Conservation (phyloP, 1,284 basidiomycete genomes). For the Mycena citricolor region DNA sequence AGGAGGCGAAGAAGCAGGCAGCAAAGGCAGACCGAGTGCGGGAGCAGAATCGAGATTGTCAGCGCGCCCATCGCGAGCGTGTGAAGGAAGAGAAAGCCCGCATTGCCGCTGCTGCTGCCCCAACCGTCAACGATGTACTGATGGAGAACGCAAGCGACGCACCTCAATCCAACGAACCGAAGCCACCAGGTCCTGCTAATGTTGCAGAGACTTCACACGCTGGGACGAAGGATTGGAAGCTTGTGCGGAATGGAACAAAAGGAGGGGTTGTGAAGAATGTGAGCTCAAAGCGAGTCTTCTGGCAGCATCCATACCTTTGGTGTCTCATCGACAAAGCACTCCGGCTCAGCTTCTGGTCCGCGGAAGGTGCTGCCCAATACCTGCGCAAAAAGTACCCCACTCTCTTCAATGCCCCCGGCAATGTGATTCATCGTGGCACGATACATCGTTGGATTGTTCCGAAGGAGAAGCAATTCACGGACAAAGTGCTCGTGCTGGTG, state of each 20-base stretch:
- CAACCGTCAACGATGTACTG: too few relatives aligned
- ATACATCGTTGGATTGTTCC: conserved; percentile 5
- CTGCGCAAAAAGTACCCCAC: conserved; percentile 2
- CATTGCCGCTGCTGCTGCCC: too few relatives aligned
- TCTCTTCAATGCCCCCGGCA: conserved; percentile 3
- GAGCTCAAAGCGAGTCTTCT: background rate
- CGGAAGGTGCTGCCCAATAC: background rate
- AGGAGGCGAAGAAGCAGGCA: background rate
- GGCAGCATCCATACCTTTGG: conserved; percentile 9
- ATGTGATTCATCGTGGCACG: conserved; percentile 1
- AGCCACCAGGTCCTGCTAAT: background rate
- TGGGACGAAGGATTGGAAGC: conserved; percentile 9
- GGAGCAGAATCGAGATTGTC: background rate
- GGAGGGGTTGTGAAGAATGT: background rate
- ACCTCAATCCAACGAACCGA: background rate
- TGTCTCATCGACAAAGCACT: conserved; percentile 1
- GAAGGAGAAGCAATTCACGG: background rate
- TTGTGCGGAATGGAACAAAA: background rate
- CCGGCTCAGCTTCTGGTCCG: background rate
- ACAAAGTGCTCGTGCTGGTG: background rate
- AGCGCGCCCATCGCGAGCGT: background rate
- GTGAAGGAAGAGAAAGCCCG: background rate
- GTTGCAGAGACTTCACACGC: background rate
- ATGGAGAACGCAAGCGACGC: too few relatives aligned
- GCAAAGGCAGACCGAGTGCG: too few relatives aligned